Conservation (phyloP, 2,329 filamentous ascomycete genomes). For the Pyrenophora teres region DNA sequence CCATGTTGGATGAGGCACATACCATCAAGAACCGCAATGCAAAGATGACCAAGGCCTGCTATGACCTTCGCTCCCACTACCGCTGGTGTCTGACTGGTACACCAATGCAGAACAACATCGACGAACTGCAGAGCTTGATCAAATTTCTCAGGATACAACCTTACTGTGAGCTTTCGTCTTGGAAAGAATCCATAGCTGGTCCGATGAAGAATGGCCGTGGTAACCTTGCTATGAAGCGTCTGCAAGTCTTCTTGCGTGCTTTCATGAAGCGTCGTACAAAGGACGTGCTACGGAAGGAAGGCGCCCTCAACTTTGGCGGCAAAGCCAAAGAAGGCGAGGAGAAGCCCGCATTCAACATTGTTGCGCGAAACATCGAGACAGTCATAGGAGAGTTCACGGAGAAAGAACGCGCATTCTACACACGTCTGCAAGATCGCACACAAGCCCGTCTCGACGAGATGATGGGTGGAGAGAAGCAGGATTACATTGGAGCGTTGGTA, state of each 20-base stretch:
- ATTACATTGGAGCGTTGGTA: constrained; percentile 92
- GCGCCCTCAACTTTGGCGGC: constrained; percentile 76
- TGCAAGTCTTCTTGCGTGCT: constrained; percentile 83
- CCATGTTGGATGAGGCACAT: constrained; percentile 95
- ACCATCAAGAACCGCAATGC: constrained; percentile 98
- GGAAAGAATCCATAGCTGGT: constrained; percentile 88
- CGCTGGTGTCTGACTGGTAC: constrained; percentile 96
- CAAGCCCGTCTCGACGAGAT: constrained; percentile 86
- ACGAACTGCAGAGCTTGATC: constrained; percentile 92
- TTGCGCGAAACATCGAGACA: constrained; percentile 84
- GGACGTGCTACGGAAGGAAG: constrained; percentile 88
- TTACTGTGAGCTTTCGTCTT: constrained; percentile 81
- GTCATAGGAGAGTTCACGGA: constrained; percentile 77
- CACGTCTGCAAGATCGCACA: constrained; percentile 79
- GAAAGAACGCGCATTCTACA: constrained; percentile 83
- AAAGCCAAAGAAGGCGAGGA: constrained; percentile 63
- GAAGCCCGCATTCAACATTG: constrained; percentile 81
- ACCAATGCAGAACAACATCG: constrained; percentile 97
- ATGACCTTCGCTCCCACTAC: constrained; percentile 81
- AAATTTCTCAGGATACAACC: constrained; percentile 91
- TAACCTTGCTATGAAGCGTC: constrained; percentile 81
- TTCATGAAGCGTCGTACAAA: constrained; percentile 99
- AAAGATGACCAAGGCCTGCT: constrained; percentile 92
- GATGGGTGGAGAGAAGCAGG: constrained; percentile 78
- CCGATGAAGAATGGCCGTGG: constrained; percentile 91